Evolutionary conservation across 228 moss, liverwort and hornwort genomes (phyloP), one percentile per base, ranked within the genome.

Genomic region (Sphagnum fallax): DNA sequence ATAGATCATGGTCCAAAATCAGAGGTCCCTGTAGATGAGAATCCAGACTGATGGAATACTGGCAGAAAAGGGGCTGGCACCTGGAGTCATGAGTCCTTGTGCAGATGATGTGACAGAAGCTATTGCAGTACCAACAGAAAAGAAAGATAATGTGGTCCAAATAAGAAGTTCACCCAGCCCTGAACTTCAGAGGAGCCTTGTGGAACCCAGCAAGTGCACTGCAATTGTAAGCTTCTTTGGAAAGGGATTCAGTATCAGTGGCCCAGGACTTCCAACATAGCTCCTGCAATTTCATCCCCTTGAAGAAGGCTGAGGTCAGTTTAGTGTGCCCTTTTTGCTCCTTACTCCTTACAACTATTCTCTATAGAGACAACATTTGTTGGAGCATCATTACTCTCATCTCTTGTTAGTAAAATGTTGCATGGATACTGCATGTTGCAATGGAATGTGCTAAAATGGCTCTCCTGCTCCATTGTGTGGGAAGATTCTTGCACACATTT

Each of bases 241-340:
- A 1, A 59, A 59, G 51, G 59, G 47, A 71, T 64, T 52, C 53
- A 70, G 65, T 51, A 70, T 6, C 64, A 52, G 0, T 59, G 72
- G 65, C 48, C 12, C 62, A 65, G 75, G 60, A 16, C 74, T 74
- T 57, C 72, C 77, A 67, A 66, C 71, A 62, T 72, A 70, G 52
- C 53, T 63, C 65, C 76, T 66, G 50, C 71, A 75, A 64, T 32
- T 70, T 61, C 9, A 61, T 48, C 67, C 11, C 47, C 63, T 52
- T 61, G 49, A 75, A 70, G 65, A 65, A 72, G 64, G 57, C 61
- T 9, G 81, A 81, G 77, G 81, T 81, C 49, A 78, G 77, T 76
- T 57, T 6, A 53, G 5, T 48, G 65, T 65, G 47, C n/a, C 47
- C 8, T 59, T 10, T 10, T 32, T 32, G 32, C 32, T 32, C 32